Evolutionary conservation across 331 rosid species (phyloP).

Genomic region (Malus hybrid): DNA sequence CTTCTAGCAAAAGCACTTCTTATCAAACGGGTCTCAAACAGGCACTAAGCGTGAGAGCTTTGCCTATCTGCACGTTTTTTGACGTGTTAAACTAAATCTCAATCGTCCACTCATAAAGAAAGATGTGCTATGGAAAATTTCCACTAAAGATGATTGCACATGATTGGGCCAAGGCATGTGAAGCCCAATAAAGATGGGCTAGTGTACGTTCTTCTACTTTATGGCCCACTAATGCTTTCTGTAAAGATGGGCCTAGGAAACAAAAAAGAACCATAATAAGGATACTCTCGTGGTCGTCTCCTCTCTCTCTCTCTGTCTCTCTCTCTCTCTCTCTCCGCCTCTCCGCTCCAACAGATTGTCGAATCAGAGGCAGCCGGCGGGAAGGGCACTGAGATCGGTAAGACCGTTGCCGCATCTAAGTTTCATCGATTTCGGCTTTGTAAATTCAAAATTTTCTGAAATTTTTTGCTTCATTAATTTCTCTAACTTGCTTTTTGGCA

Average conservation of each 20-base stretch:
- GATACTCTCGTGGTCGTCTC: background rate
- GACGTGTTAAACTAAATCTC: too few species aligned
- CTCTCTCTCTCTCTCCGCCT: background rate
- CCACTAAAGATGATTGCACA: too few species aligned
- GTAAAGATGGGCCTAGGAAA: background rate
- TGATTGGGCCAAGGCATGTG: background rate
- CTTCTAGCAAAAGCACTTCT: too few species aligned
- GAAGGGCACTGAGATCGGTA: slow-evolving; percentile 35
- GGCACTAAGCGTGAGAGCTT: too few species aligned
- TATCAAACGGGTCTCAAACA: too few species aligned
- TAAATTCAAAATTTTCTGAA: background rate
- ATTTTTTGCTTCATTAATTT: background rate
- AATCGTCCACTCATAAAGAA: too few species aligned
- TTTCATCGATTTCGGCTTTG: background rate
- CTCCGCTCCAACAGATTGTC: slow-evolving; percentile 12
- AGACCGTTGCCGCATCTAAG: slow-evolving; percentile 13
- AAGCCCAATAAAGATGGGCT: background rate
- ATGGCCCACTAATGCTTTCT: background rate
- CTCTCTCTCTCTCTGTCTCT: background rate
- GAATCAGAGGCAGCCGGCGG: slow-evolving; percentile 40
- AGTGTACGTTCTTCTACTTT: background rate
- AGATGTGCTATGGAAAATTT: too few species aligned
- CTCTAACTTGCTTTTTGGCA: slow-evolving; percentile 5
- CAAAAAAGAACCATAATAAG: background rate
- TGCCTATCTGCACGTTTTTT: too few species aligned